A percentile compares a stretch with the other conserved stretches of the same genome.
These are phyloP conservation scores for Verticillium nubilum DNA, from an alignment of 2,329 filamentous ascomycete genomes.

Conservation along the genomic window DNA sequence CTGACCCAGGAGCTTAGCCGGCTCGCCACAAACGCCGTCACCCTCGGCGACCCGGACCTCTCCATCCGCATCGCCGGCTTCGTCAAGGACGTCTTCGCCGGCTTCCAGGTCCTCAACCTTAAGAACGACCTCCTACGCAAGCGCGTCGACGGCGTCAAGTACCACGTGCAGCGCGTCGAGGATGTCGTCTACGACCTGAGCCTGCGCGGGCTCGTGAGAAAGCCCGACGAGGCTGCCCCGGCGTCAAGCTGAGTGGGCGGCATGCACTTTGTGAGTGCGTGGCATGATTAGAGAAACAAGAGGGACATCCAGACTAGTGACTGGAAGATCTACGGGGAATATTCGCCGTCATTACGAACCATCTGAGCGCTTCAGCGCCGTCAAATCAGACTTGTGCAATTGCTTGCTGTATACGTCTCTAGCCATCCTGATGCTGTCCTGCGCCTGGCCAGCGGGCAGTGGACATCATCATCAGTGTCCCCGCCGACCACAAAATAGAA, in stretches of 20 bases:
- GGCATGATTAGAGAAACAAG: too few relatives aligned
- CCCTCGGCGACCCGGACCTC: conserved; percentile 78
- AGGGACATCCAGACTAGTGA: too few relatives aligned
- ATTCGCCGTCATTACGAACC: too few relatives aligned
- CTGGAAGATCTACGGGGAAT: too few relatives aligned
- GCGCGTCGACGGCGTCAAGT: conserved; percentile 90
- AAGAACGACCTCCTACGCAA: conserved; percentile 92
- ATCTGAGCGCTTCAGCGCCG: background rate
- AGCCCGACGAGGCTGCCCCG: conserved; percentile 23
- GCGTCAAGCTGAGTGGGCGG: background rate
- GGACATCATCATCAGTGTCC: background rate
- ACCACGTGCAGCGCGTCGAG: conserved; percentile 95
- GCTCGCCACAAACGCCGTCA: conserved; percentile 90
- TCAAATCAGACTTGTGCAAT: conserved; percentile 4
- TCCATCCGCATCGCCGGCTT: conserved; percentile 87
- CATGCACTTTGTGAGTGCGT: background rate
- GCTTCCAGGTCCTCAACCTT: conserved; percentile 94
- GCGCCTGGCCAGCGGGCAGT: background rate
- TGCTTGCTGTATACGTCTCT: conserved; percentile 8
- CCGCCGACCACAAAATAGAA: background rate
- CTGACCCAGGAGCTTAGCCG: conserved; percentile 88
- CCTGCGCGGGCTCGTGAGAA: conserved; percentile 72
- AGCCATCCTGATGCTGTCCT: background rate
- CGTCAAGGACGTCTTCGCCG: conserved; percentile 90
- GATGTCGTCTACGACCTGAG: conserved; percentile 96